phyloP scores from a whole-genome alignment of 345 rosid species.

The Salix dunnii region DNA sequence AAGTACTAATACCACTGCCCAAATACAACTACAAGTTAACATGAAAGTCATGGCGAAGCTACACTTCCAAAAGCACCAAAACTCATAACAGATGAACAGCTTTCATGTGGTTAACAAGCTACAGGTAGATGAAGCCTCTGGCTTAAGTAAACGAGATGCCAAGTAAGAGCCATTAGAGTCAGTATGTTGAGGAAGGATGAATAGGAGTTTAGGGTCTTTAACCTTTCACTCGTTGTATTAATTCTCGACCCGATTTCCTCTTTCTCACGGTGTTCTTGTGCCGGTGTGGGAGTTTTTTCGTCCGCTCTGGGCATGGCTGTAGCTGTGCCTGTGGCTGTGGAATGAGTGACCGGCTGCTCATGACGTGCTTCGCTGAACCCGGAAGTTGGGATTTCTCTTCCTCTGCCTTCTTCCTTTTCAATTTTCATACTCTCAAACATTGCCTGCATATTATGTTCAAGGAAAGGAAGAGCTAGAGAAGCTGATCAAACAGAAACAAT shows the following conservation, averaged over 20 bases:
- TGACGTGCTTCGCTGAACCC: slow-evolving; percentile 8
- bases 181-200: slow-evolving; percentile 58
- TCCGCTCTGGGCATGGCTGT: neutral
- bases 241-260: slow-evolving; percentile 24
- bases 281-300: neutral
- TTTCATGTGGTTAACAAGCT: slow-evolving; percentile 19
- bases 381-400: slow-evolving; percentile 28
- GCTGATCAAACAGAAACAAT: neutral
- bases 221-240: slow-evolving; percentile 40
- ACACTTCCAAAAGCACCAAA: too few species aligned
- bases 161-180: slow-evolving; percentile 56
- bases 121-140: slow-evolving; percentile 30
- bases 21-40: too few species aligned
- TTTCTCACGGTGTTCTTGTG: slow-evolving; percentile 15
- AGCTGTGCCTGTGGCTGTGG: neutral
- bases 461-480: neutral
- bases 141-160: slow-evolving; percentile 63
- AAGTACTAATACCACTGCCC: too few species aligned
- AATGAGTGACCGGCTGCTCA: neutral
- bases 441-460: slow-evolving; percentile 26
- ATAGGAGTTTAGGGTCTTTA: slow-evolving; percentile 59
- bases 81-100: too few species aligned
- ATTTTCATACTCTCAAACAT: slow-evolving; percentile 71
- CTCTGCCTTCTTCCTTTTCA: slow-evolving; percentile 81
- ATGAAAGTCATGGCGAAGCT: too few species aligned